These are phyloP conservation scores for Lojkania enalia DNA, from an alignment of 2,329 filamentous ascomycete species.

Conservation along the genomic window DNA sequence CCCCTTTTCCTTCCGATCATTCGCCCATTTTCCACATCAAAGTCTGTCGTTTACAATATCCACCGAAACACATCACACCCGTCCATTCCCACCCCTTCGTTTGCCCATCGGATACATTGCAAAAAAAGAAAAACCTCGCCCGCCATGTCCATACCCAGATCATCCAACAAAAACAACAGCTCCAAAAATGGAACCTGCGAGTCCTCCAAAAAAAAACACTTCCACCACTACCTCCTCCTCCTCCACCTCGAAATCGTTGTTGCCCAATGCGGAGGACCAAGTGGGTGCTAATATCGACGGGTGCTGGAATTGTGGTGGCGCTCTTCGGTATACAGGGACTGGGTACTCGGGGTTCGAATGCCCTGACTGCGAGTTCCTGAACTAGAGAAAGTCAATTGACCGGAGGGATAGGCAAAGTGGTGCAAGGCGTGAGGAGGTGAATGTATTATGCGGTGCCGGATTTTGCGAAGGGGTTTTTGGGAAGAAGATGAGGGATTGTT, in stretches of 20 bases:
- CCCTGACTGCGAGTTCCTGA: slow-evolving; percentile 2
- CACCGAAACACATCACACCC: too few species aligned
- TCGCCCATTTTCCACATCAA: too few species aligned
- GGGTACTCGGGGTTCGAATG: slow-evolving; percentile 6
- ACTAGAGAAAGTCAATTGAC: not conserved
- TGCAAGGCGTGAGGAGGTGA: not conserved
- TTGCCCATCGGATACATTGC: not conserved
- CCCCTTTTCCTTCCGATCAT: too few species aligned
- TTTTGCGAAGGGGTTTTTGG: slow-evolving; percentile 9
- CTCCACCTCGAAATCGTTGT: not conserved
- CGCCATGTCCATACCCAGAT: too few species aligned
- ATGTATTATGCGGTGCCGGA: slow-evolving; percentile 4
- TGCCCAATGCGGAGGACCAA: not conserved
- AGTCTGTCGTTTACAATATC: too few species aligned
- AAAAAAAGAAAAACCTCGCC: not conserved
- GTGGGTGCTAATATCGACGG: slow-evolving; percentile 1
- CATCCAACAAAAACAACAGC: too few species aligned
- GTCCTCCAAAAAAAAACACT: too few species aligned
- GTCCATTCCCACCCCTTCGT: too few species aligned
- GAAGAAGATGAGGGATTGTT: slow-evolving; percentile 17
- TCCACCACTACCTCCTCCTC: not conserved
- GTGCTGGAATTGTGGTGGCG: slow-evolving; percentile 10
- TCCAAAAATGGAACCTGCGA: too few species aligned
- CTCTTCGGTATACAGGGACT: slow-evolving; percentile 1
- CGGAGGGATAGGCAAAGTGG: not conserved